Conservation (phyloP, 2,329 filamentous ascomycete species). For the Colletotrichum eleusines region DNA sequence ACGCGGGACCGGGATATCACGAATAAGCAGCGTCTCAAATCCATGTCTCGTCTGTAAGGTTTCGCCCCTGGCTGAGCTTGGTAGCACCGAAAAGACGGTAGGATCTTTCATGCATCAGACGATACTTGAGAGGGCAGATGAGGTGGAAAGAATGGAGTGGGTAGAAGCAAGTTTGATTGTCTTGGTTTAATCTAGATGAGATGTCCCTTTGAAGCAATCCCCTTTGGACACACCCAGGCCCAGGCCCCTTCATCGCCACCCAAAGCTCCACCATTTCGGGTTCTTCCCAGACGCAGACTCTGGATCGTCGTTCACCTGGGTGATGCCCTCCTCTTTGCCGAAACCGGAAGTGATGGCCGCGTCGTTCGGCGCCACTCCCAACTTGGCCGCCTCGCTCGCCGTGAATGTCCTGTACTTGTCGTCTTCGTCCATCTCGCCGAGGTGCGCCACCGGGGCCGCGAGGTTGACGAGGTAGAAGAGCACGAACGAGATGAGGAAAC, state of each 20-base stretch:
- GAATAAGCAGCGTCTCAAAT: too few species aligned
- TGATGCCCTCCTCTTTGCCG: not conserved
- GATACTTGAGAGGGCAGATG: not conserved
- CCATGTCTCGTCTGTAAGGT: too few species aligned
- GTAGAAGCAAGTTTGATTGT: not conserved
- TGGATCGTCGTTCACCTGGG: not conserved
- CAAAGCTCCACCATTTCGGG: not conserved
- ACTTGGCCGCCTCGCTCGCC: slow-evolving; percentile 53
- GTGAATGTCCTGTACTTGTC: slow-evolving; percentile 62
- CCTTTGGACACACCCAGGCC: not conserved
- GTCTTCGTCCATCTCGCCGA: slow-evolving; percentile 57
- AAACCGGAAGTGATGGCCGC: not conserved
- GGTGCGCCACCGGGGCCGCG: slow-evolving; percentile 53
- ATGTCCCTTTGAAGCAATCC: not conserved
- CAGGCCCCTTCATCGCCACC: not conserved
- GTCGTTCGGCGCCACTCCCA: slow-evolving; percentile 51
- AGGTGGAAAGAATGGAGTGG: not conserved
- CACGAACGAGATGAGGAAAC: slow-evolving; percentile 44
- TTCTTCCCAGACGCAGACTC: not conserved
- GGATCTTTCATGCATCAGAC: not conserved
- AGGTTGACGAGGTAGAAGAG: slow-evolving; percentile 48
- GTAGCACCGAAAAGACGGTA: too few species aligned
- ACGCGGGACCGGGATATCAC: too few species aligned
- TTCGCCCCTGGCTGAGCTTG: too few species aligned
- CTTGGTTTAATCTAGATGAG: not conserved